Evolutionary conservation across 768 basidiomycete genomes (phyloP).

Genomic region (Megacollybia marginata): DNA sequence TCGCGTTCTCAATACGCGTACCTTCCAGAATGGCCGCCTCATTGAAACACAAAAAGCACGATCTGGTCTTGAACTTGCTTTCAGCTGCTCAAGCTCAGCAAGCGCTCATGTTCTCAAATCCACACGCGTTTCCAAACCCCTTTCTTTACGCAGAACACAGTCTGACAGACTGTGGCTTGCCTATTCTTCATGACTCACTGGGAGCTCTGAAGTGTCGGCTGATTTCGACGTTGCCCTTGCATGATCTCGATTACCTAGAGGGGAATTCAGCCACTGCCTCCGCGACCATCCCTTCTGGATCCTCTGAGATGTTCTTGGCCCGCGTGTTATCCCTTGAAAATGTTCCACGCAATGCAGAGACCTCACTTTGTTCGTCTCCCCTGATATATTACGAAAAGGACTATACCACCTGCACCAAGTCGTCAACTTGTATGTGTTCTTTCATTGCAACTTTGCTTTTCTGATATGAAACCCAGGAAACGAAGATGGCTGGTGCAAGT

Average conservation of each 20-base stretch:
- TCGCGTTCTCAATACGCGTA: slow-evolving; percentile 84
- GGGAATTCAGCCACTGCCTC: slow-evolving; percentile 6
- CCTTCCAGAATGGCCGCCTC: slow-evolving; percentile 82
- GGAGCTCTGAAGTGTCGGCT: slow-evolving; percentile 72
- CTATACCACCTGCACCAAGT: slow-evolving; percentile 1
- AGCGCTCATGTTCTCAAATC: slow-evolving; percentile 67
- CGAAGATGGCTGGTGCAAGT: too few relatives aligned
- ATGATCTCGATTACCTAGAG: slow-evolving; percentile 38
- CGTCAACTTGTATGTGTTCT: too few relatives aligned
- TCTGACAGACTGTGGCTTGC: slow-evolving; percentile 46
- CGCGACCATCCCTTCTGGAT: slow-evolving; percentile 10
- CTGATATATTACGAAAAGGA: slow-evolving; percentile 3
- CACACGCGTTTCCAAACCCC: slow-evolving; percentile 59
- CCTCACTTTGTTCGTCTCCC: not conserved
- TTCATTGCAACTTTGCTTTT: too few relatives aligned
- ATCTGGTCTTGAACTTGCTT: slow-evolving; percentile 78
- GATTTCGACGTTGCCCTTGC: slow-evolving; percentile 55
- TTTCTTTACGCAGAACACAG: slow-evolving; percentile 37
- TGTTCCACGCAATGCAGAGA: not conserved
- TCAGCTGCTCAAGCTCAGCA: slow-evolving; percentile 55
- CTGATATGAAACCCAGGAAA: too few relatives aligned
- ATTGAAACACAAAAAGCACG: slow-evolving; percentile 33
- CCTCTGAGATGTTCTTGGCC: slow-evolving; percentile 76
- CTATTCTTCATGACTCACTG: slow-evolving; percentile 49
- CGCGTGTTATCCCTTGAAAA: slow-evolving; percentile 52